phyloP scores from a whole-genome alignment of 1,284 basidiomycete genomes.

The Tremellales sp. region DNA sequence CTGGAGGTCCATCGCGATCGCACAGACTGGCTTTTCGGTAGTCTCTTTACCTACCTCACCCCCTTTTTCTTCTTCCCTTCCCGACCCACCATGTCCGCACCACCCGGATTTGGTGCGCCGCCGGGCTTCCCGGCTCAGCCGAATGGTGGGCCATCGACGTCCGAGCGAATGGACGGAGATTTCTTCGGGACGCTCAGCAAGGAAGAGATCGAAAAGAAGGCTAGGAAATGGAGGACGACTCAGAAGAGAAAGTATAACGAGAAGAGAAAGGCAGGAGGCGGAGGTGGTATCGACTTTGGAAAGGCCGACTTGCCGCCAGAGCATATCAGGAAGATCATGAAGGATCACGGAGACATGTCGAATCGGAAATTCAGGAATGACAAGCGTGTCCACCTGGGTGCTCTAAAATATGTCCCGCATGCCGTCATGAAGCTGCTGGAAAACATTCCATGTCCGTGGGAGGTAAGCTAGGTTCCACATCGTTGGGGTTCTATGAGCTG shows the following conservation, averaged over 20 bases:
- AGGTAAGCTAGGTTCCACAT: conserved; percentile 49
- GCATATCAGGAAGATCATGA: conserved; percentile 95
- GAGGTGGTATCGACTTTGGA: conserved; percentile 48
- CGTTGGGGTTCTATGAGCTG: background rate
- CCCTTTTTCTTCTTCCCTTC: conserved; percentile 1
- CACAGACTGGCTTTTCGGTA: no score
- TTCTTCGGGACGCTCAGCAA: conserved; percentile 44
- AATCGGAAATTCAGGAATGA: conserved; percentile 95
- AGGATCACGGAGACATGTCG: conserved; percentile 96
- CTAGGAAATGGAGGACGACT: conserved; percentile 47
- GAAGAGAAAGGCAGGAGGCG: conserved; percentile 46
- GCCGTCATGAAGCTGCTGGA: conserved; percentile 99
- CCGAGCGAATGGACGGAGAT: conserved; percentile 39
- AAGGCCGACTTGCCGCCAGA: conserved; percentile 57
- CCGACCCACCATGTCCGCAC: conserved; percentile 37
- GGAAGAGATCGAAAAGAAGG: conserved; percentile 49
- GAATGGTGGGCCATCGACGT: conserved; percentile 13
- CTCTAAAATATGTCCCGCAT: conserved; percentile 97
- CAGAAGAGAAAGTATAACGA: conserved; percentile 46
- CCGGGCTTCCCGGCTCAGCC: conserved; percentile 34
- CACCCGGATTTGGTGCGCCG: conserved; percentile 43
- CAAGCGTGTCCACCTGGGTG: conserved; percentile 97
- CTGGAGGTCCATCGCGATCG: no score
- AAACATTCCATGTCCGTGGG: conserved; percentile 99
- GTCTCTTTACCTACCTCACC: background rate